Evolutionary conservation across 1,284 basidiomycete genomes (phyloP), one percentile per base, ranked within the genome.

Genomic region (Ceratobasidium sp.): DNA sequence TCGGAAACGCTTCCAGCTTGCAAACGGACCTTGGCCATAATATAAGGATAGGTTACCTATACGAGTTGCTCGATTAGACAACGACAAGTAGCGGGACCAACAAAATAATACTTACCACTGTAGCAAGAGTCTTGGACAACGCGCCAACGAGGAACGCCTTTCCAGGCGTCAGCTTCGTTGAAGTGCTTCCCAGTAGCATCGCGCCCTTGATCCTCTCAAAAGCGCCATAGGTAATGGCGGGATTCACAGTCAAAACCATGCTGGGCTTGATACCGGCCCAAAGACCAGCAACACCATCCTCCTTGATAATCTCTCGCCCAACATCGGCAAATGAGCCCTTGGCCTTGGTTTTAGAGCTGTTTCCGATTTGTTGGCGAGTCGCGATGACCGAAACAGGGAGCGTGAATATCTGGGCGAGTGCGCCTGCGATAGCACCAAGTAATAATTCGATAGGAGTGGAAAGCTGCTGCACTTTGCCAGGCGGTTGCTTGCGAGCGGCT

Each of bases 361-460:
- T 53, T 34, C 91, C 91, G 58, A 97, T 85, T 81, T 99, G 97
- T 80, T 99, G 97, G 27, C 97, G 87, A 0, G 96, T 99, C 13
- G 97, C 96, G 76, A 99, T 96, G 68, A 99, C 96, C 22, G 93
- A 88, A 22, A 99, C 96, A 31, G 97, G 97, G 75, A 99, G 98
- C 31, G 97, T 99, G 81, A 98, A 99, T 73, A 99, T 90, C 79
- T 99, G 97, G 4, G 96, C 96, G 42, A 99, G 86, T 0, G 90
- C 96, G 17, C 96, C 97, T 0, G 97, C 96, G 6, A 93, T 76
- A 0, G 97, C 97, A 27, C 97, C 96, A 20, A 99, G 83, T 10
- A 91, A 77, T 7, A 99, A 85, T 78, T 98, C 95, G 52, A 90
- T 87, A 1, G 86, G 86, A 1, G 93, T 95, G 3, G 89, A 91